Evolutionary conservation across 768 basidiomycete species (phyloP), one percentile per base, ranked within the genome.

Genomic region (Wakefieldia striispora): DNA sequence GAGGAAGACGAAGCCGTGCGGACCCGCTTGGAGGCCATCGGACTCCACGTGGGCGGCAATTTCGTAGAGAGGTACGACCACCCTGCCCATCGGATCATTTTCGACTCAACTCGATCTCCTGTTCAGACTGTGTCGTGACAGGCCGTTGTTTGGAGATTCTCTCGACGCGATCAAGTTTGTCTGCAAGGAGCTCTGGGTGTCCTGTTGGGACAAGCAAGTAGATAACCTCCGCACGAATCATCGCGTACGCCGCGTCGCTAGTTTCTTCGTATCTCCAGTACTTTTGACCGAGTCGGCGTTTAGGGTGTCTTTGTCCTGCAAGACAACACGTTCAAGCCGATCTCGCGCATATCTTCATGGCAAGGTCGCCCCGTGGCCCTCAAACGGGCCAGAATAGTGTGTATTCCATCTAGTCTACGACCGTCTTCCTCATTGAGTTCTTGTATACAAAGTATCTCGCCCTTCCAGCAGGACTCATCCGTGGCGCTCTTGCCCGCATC

Each of bases 161-260:
- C 75, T 97, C 7, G 95, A 97, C 53, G 84, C 81, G 10, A 84
- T 97, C 72, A 97, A 97, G 67, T 97, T 97, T 62, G 78, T 97
- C 49, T 97, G 94, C 73, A 97, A 97, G 63, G 94, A 97, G 49
- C 72, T 97, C n/a, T 97, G 94, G 91, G 75, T 82, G 0, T 82
- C 86, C 19, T 88, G 87, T 48, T 97, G 91, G 85, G 89, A 93
- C 45, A 95, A 95, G 64, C 95, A 95, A 65, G 91, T 97, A 1
- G 94, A 97, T 61, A 97, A 97, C 66, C 71, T 97, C 50, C 81
- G 94, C 39, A 97, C 94, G 14, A 97, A 97, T 65, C 95, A 95
- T 67, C 77, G 94, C 42, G 93, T 93, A 62, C 35, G 82, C 71
- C 16, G 14, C 20, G 16, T 35, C 16, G 51, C n/a, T 3, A 14